Evolutionary conservation across 2,329 filamentous ascomycete genomes (phyloP).

Genomic region (Hymenoscyphus albidus): DNA sequence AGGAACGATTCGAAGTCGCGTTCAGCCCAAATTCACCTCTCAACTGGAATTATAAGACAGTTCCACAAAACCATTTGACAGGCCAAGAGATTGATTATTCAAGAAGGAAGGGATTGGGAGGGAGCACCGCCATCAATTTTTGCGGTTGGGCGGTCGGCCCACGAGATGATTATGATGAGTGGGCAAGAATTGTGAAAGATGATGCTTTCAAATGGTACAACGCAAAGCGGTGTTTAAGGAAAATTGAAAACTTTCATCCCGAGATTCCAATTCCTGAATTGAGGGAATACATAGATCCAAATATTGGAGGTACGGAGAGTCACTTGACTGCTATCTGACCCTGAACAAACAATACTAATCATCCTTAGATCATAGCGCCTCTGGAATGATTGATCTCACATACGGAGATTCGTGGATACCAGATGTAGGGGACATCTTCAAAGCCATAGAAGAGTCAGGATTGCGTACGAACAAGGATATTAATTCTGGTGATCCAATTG

Average conservation of each 20-base stretch:
- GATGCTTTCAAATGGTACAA: constrained; percentile 45
- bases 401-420: constrained; percentile 48
- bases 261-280: constrained; percentile 34
- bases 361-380: constrained; percentile 44
- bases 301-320: not conserved
- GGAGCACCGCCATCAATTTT: constrained; percentile 40
- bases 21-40: constrained; percentile 34
- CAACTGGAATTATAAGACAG: constrained; percentile 32
- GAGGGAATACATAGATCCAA: not conserved
- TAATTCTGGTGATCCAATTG: constrained; percentile 49
- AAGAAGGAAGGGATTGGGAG: constrained; percentile 39
- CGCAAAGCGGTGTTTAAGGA: constrained; percentile 48
- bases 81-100: constrained; percentile 32
- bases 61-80: constrained; percentile 26
- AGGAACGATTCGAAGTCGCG: constrained; percentile 51
- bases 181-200: constrained; percentile 54
- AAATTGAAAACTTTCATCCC: constrained; percentile 50
- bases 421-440: constrained; percentile 44
- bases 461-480: constrained; percentile 42
- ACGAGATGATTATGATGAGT: constrained; percentile 58
- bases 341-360: not conserved
- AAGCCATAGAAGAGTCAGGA: constrained; percentile 47
- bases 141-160: constrained; percentile 50
- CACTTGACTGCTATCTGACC: not conserved
- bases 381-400: constrained; percentile 46